Evolutionary conservation across 169 alveolate species (phyloP).

Genomic region (Cystoisospora suis): DNA sequence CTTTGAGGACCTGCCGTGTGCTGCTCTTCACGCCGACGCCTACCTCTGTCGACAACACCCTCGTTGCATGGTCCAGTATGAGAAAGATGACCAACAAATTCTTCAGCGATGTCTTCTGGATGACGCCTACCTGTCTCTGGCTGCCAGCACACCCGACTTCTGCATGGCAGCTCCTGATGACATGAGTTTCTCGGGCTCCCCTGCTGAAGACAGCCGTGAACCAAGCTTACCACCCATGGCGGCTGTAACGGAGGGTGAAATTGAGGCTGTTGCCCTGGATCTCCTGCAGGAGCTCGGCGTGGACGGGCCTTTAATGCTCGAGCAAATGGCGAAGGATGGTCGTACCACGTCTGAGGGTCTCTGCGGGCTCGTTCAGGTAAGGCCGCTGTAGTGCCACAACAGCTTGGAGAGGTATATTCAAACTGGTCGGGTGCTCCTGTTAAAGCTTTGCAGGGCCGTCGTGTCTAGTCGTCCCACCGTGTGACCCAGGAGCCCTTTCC

Average conservation of each 20-base stretch:
- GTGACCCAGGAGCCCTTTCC: no score
- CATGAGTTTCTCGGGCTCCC: neutral
- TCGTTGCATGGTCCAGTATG: constrained; percentile 34
- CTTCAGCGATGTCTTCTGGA: neutral
- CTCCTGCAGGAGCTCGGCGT: constrained; percentile 31
- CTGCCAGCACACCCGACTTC: constrained; percentile 6
- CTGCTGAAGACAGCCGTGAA: neutral
- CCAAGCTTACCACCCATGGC: neutral
- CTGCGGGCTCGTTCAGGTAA: constrained; percentile 17
- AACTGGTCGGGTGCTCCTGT: no score
- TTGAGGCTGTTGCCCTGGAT: constrained; percentile 22
- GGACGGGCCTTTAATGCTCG: neutral
- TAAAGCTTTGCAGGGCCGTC: no score
- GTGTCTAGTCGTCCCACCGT: no score
- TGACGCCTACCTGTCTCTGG: constrained; percentile 16
- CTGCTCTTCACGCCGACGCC: neutral
- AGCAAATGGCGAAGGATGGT: constrained; percentile 3
- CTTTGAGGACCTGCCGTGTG: constrained; percentile 44
- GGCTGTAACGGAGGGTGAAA: neutral
- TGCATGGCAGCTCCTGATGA: constrained; percentile 12
- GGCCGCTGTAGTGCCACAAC: no score
- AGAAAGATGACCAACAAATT: neutral
- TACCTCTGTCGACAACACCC: constrained; percentile 36
- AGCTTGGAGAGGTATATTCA: no score
- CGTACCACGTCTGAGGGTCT: neutral